These are phyloP conservation scores for Echium plantagineum DNA, from an alignment of 257 asterid genomes.

Conservation along the genomic window DNA sequence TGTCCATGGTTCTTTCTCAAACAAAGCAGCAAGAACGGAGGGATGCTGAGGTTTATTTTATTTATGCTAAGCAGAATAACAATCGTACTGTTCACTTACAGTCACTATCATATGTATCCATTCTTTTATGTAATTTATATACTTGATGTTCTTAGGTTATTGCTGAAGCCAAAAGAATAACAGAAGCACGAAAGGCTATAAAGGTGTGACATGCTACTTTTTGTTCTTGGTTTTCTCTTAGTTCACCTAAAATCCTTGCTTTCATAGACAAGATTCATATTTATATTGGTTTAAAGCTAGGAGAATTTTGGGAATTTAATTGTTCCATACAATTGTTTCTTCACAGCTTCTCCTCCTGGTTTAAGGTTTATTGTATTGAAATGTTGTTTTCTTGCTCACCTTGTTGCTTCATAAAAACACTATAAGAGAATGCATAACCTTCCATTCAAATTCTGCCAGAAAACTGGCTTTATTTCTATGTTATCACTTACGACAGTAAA, in stretches of 20 bases:
- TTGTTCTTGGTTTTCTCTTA: no score
- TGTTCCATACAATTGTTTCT: not conserved
- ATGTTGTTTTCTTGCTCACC: no score
- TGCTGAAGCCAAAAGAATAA: constrained; percentile 82
- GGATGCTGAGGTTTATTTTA: constrained; percentile 66
- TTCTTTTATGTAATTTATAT: no score
- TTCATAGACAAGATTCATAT: not conserved
- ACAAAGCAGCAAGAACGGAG: constrained; percentile 86
- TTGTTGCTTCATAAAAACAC: not conserved
- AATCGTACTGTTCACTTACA: no score
- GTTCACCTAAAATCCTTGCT: not conserved
- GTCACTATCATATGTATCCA: not conserved
- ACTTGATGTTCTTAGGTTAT: constrained; percentile 40
- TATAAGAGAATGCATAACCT: not conserved
- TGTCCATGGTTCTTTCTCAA: constrained; percentile 80
- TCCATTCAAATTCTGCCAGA: not conserved
- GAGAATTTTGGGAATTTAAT: not conserved
- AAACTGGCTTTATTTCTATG: not conserved
- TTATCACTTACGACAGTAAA: constrained; percentile 8
- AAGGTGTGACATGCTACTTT: constrained; percentile 33
- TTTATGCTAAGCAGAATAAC: not conserved
- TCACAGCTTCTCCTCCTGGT: no score
- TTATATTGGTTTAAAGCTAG: no score
- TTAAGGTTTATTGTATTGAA: no score
- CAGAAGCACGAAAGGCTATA: constrained; percentile 66